A percentile compares a stretch with the other conserved stretches of the same genome.
Conservation (phyloP, 441 rosid genomes). For the Viola pubescens region DNA sequence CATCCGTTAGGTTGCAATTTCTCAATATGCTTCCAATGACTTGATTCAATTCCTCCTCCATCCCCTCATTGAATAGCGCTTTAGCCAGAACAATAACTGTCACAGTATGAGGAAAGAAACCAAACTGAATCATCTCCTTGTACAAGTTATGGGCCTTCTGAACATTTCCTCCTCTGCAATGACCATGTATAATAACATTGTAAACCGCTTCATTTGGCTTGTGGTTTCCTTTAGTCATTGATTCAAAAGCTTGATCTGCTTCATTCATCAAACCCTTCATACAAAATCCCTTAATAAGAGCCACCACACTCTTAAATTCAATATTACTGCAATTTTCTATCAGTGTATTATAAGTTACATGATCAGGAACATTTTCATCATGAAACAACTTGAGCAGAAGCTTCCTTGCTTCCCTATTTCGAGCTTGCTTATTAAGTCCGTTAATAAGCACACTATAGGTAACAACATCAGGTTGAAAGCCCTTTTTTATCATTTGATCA, state of each 20-base stretch:
- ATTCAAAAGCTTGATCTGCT: constrained; percentile 65
- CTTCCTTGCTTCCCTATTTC: constrained; percentile 71
- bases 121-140: constrained; percentile 46
- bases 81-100: constrained; percentile 61
- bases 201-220: constrained; percentile 61
- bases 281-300: constrained; percentile 80
- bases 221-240: constrained; percentile 52
- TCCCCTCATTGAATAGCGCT: constrained; percentile 41
- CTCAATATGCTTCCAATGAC: constrained; percentile 42
- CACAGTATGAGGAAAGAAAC: constrained; percentile 59
- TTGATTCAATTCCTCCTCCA: constrained; percentile 41
- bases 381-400: constrained; percentile 71
- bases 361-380: constrained; percentile 57
- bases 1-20: constrained; percentile 73
- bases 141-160: constrained; percentile 54
- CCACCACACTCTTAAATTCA: constrained; percentile 53
- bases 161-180: constrained; percentile 51
- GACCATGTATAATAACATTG: constrained; percentile 77
- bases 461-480: constrained; percentile 63
- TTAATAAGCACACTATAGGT: constrained; percentile 73
- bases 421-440: constrained; percentile 76
- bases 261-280: constrained; percentile 84
- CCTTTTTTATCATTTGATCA: constrained; percentile 62
- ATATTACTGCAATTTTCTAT: constrained; percentile 48
- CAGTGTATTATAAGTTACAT: constrained; percentile 56